A percentile compares a stretch with the other conserved stretches of the same genome.
Conservation (phyloP, 140 eudicot genomes). For the Anethum foeniculum region DNA sequence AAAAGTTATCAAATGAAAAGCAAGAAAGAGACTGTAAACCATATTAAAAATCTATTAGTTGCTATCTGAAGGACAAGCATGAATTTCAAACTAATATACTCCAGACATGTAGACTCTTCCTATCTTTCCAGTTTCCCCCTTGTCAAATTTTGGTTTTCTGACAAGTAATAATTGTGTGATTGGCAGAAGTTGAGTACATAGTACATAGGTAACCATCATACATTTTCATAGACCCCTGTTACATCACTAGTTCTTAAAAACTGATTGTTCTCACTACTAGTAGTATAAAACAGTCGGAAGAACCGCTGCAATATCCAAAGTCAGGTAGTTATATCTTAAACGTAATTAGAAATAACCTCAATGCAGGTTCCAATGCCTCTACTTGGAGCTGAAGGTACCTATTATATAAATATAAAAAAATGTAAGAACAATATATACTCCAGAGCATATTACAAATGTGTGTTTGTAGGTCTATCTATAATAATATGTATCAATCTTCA, state of each 20-base stretch:
- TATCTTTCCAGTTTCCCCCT: background rate
- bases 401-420: background rate
- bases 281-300: background rate
- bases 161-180: background rate
- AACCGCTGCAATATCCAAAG: background rate
- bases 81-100: background rate
- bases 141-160: background rate
- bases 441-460: background rate
- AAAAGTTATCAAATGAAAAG: background rate
- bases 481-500: background rate
- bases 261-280: background rate
- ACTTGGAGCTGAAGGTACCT: slow-evolving; percentile 6
- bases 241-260: background rate
- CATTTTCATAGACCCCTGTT: background rate
- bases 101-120: background rate
- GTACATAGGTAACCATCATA: background rate
- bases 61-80: background rate
- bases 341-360: slow-evolving; percentile 7
- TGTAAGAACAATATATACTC: background rate
- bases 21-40: background rate
- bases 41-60: background rate
- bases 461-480: background rate
- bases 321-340: background rate
- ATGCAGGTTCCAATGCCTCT: slow-evolving; percentile 9
- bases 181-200: background rate